phyloP scores from a whole-genome alignment of 2,329 filamentous ascomycete species.

The Albophoma yamanashiensis region DNA sequence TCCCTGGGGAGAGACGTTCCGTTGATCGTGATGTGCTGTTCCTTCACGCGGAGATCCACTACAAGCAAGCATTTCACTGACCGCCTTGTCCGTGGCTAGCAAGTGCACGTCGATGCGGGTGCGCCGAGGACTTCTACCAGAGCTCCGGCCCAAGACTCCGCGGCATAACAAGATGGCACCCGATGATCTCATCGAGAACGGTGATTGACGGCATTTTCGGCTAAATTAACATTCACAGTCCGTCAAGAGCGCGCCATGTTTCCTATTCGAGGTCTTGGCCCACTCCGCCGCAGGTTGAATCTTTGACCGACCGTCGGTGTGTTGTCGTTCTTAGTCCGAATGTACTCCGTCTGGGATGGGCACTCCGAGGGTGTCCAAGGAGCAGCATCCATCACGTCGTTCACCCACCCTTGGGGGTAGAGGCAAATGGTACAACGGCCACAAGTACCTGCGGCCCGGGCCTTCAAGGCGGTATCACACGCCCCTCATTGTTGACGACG shows the following conservation, averaged over 20 bases:
- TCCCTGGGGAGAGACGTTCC: neutral
- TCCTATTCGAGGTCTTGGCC: neutral
- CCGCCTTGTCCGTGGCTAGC: neutral
- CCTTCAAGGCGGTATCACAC: neutral
- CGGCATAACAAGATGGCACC: neutral
- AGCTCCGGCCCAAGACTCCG: neutral
- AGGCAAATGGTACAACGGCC: neutral
- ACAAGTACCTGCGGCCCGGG: neutral
- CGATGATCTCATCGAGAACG: neutral
- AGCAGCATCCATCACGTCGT: neutral
- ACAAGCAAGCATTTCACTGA: neutral
- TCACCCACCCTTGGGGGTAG: neutral
- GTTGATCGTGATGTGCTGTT: neutral
- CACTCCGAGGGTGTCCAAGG: neutral
- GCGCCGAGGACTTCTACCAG: neutral
- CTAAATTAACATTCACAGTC: neutral
- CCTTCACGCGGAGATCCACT: neutral
- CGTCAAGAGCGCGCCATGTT: neutral
- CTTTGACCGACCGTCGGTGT: neutral
- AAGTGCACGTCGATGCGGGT: neutral
- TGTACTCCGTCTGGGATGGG: neutral
- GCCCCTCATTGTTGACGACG: neutral
- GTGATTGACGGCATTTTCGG: neutral
- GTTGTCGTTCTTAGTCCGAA: neutral
- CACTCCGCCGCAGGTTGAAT: neutral